Base-by-base conservation (phyloP, 192 early-diverging fungal genomes). In the Physocladia obscura region DNA sequence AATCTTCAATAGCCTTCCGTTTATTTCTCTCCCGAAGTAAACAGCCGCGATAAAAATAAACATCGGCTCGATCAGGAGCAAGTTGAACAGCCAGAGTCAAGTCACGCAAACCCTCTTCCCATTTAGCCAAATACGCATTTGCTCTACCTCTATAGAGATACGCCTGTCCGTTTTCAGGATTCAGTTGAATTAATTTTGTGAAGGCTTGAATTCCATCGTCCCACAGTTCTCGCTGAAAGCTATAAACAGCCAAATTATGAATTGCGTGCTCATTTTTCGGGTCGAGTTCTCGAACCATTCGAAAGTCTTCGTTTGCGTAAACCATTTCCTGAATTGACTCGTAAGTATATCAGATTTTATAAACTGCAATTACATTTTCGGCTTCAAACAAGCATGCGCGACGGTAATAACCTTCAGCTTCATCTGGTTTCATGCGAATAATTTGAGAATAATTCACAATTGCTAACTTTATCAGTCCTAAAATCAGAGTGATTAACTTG, bases 261-360 rank as follows among this genome's bases (percentile, higher is more conserved):
- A 85, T 77, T 1, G 83, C 83, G 40, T 73, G 77, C 26, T 74
- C 70, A 51, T 85, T 85, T 48, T 67, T 65, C 4, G 83, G 83
- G 58, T 85, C 83, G 1, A 85, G 79, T 44, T 60, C 38, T 17
- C 83, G 58, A 29, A 85, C 79, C 73, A 81, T 79, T 39, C 76
- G 61, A 60, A 74, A 82, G 65, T 85, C 83, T 62, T 85, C 83
- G 50, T 81, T 85, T 3, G 83, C 83, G 69, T 81, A 82, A 5
- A 80, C 80, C 34, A 61, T 71, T 77, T 84, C 82, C 76, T 78
- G 36, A 13, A 34, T 31, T 8, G 51, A 17, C 29, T 15, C 19
- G 8, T 27, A 36, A 64, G 55, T 39, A 26, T 24, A 32, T 0
- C 29, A 19, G 0, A 49, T 29, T 15, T 72, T 21, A 52, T 6